phyloP scores from a whole-genome alignment of 2,329 filamentous ascomycete species.

The Elsinoe australis region DNA sequence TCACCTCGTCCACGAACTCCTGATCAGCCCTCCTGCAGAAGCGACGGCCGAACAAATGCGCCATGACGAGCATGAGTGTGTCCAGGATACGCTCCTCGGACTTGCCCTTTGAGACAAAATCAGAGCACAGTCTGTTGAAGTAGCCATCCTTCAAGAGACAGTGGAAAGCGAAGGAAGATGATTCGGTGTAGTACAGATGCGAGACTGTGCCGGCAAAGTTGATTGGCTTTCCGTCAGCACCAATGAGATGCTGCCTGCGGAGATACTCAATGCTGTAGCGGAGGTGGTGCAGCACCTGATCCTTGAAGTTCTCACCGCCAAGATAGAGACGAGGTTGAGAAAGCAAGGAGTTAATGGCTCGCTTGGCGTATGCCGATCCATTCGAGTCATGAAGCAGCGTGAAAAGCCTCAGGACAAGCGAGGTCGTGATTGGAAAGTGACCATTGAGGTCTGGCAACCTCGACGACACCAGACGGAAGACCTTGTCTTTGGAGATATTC shows the following conservation, averaged over 20 bases:
- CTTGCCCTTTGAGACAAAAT: constrained; percentile 41
- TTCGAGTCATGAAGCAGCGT: constrained; percentile 59
- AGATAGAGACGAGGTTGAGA: constrained; percentile 64
- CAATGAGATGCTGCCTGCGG: constrained; percentile 59
- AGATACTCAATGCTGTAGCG: constrained; percentile 77
- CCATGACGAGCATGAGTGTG: constrained; percentile 60
- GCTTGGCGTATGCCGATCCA: constrained; percentile 53
- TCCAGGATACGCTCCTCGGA: constrained; percentile 43
- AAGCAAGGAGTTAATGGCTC: constrained; percentile 58
- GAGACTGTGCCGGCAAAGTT: constrained; percentile 65
- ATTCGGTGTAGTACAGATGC: constrained; percentile 70
- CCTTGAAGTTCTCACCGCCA: constrained; percentile 59
- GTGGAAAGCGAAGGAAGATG: constrained; percentile 69
- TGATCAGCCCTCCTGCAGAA: constrained; percentile 42
- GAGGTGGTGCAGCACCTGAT: constrained; percentile 65
- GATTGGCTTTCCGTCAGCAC: constrained; percentile 52
- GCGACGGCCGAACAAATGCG: constrained; percentile 61
- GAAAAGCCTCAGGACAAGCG: constrained; percentile 61
- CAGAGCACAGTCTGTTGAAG: constrained; percentile 56
- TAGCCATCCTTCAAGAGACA: constrained; percentile 64
- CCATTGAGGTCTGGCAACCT: constrained; percentile 65
- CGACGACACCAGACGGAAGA: constrained; percentile 63
- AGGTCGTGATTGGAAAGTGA: constrained; percentile 71
- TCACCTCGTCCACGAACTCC: constrained; percentile 42
- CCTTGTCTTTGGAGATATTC: constrained; percentile 52